A percentile compares a stretch with the other conserved stretches of the same genome.
Conservation (phyloP, 768 basidiomycete species). For the Phlebiopsis flavidoalba region DNA sequence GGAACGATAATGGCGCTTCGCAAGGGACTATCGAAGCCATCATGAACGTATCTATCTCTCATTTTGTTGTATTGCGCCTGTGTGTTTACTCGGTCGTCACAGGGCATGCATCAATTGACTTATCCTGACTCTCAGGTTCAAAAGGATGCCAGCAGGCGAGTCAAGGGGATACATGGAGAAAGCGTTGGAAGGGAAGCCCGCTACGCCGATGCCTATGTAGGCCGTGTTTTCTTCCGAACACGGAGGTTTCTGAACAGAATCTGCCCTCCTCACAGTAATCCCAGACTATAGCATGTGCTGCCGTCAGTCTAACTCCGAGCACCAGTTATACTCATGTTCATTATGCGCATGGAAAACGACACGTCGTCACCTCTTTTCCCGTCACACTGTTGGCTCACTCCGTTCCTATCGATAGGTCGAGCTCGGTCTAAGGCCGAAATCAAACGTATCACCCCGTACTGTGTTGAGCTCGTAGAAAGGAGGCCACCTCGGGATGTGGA, state of each 20-base stretch:
- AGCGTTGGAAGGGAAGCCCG: slow-evolving; percentile 48
- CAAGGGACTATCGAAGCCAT: slow-evolving; percentile 41
- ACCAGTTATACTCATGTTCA: slow-evolving; percentile 59
- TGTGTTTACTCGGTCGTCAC: not conserved
- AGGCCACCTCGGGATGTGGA: slow-evolving; percentile 49
- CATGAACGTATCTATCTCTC: slow-evolving; percentile 36
- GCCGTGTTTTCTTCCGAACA: slow-evolving; percentile 7
- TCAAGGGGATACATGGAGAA: slow-evolving; percentile 41
- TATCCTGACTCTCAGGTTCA: slow-evolving; percentile 35
- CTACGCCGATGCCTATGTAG: slow-evolving; percentile 51
- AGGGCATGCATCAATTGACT: slow-evolving; percentile 37
- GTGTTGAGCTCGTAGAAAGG: slow-evolving; percentile 54
- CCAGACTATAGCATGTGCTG: slow-evolving; percentile 54
- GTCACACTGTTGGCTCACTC: not conserved
- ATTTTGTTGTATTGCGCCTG: too few relatives aligned
- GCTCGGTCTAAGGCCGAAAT: slow-evolving; percentile 48
- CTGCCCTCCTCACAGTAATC: slow-evolving; percentile 33
- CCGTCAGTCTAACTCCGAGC: slow-evolving; percentile 60
- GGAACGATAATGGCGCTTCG: slow-evolving; percentile 40
- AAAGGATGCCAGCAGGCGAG: slow-evolving; percentile 26
- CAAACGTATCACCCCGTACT: slow-evolving; percentile 43
- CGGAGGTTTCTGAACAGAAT: not conserved
- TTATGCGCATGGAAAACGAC: slow-evolving; percentile 57
- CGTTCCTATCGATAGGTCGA: slow-evolving; percentile 25
- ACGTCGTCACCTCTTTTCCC: not conserved